Percentiles rank a stretch among this genome's conserved stretches.
phyloP scores from a whole-genome alignment of 2,329 filamentous ascomycete species.

The Penicillium sp. region DNA sequence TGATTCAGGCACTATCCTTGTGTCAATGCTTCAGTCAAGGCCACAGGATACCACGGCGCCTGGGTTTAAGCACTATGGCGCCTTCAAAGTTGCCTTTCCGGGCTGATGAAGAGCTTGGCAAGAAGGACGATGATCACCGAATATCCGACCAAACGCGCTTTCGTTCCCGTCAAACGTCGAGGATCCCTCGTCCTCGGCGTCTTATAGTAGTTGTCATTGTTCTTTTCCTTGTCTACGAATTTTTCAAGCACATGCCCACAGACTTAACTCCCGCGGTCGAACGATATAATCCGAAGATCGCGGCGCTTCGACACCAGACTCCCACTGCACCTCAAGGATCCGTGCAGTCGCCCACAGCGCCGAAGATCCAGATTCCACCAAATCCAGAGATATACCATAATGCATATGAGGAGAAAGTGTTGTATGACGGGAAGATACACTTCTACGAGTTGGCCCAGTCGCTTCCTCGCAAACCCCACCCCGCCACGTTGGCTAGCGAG shows the following conservation, averaged over 20 bases:
- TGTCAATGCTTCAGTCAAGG: too few species aligned
- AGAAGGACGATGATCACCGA: constrained; percentile 64
- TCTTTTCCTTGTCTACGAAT: constrained; percentile 60
- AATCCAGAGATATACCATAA: constrained; percentile 12
- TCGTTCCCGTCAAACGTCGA: constrained; percentile 35
- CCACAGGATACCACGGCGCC: too few species aligned
- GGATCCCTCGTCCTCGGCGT: constrained; percentile 49
- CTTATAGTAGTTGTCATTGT: constrained; percentile 50
- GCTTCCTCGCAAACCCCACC: constrained; percentile 58
- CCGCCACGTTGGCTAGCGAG: constrained; percentile 61
- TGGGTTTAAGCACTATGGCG: too few species aligned
- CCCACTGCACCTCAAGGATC: constrained; percentile 7
- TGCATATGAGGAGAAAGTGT: constrained; percentile 29
- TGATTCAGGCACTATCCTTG: too few species aligned
- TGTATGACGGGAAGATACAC: constrained; percentile 67
- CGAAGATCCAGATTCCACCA: constrained; percentile 14
- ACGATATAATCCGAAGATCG: constrained; percentile 30
- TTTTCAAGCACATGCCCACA: constrained; percentile 64
- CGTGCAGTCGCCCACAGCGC: constrained; percentile 4
- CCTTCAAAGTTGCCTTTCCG: constrained; percentile 45
- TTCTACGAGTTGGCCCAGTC: constrained; percentile 66
- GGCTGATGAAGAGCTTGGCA: constrained; percentile 64
- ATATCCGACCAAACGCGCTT: constrained; percentile 35
- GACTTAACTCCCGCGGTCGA: constrained; percentile 40
- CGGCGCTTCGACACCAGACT: constrained; percentile 16